Base-by-base conservation (phyloP, 140 eudicot species). In the Flaveria floridana region DNA sequence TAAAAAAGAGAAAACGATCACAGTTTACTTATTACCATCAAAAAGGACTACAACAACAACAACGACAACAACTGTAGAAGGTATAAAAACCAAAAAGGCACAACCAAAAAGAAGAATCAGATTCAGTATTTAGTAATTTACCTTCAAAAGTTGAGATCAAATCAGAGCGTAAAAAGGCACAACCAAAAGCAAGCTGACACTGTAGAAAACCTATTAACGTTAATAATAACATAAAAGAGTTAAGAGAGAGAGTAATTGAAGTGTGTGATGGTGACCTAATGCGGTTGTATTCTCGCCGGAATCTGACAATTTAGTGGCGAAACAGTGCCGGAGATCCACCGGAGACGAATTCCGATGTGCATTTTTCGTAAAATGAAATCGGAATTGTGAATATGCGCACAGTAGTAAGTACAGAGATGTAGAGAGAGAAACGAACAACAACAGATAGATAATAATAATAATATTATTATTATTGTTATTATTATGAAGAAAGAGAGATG, bases 81-180 rank as follows among this genome's bases (percentile, higher is more conserved):
- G 53, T 14, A 21, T 0, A 30, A 30, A 28, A 16, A 18, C 7
- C 34, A 50, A 58, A 57, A 12, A 19, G 64, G 53, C 42, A 70
- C 68, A 59, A 58, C 51, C 23, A 28, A 56, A 65, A 70, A 44
- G 58, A 51, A 72, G 73, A 76, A 78, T 82, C 83, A 62, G 84
- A 77, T 73, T 30, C 37, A 30, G 37, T 30, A 30, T 30, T 3
- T 3, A 28, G 5, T 3, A 28, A 28, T 3, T 30, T 30, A 78
- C 75, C 61, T 87, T 80, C 48, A 72, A 56, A 76, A 68, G 79
- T 70, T 12, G 85, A 73, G 87, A 85, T 85, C 86, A 77, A 75
- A 84, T 55, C 65, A 71, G 68, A 56, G 70, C 7, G 52, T 71
- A 71, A 65, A 86, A 75, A 74, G 72, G 70, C 77, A 58, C 44